Percentiles rank a stretch among this genome's conserved stretches.
These are phyloP conservation scores for Alternaria panax DNA, from an alignment of 2,329 filamentous ascomycete genomes.

Conservation along the genomic window DNA sequence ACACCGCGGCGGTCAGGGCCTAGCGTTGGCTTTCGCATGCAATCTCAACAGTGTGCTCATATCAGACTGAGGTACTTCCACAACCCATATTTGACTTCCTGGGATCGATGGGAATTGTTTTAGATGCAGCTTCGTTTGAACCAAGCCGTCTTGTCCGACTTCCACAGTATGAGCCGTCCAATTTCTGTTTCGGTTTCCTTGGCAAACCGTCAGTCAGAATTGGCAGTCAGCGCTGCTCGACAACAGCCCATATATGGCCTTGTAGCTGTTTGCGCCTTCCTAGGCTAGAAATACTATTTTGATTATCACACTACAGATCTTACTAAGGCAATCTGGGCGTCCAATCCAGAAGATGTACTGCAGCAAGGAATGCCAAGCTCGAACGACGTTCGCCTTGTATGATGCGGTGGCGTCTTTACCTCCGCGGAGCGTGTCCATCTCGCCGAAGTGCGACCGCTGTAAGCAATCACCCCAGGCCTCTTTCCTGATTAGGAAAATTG, in stretches of 20 bases:
- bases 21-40: not conserved
- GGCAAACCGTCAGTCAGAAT: too few species aligned
- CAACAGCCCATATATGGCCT: not conserved
- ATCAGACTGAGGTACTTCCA: not conserved
- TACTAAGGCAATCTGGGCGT: not conserved
- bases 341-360: not conserved
- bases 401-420: not conserved
- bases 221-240: too few species aligned
- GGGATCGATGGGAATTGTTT: too few species aligned
- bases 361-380: not conserved
- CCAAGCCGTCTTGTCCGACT: not conserved
- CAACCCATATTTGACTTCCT: too few species aligned
- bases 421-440: not conserved
- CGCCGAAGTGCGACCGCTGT: not conserved
- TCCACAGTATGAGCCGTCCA: rapidly evolving
- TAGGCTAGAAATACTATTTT: too few species aligned
- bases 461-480: not conserved
- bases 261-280: not conserved
- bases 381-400: not conserved
- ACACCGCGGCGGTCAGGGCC: too few species aligned
- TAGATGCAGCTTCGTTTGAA: too few species aligned
- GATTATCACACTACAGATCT: rapidly evolving
- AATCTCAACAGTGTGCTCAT: not conserved
- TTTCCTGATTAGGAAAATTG: not conserved
- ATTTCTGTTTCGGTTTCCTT: not conserved